A percentile compares a stretch with the other conserved stretches of the same genome.
phyloP scores from a whole-genome alignment of 176 grass and related monocot genomes.

The Leersia perrieri region DNA sequence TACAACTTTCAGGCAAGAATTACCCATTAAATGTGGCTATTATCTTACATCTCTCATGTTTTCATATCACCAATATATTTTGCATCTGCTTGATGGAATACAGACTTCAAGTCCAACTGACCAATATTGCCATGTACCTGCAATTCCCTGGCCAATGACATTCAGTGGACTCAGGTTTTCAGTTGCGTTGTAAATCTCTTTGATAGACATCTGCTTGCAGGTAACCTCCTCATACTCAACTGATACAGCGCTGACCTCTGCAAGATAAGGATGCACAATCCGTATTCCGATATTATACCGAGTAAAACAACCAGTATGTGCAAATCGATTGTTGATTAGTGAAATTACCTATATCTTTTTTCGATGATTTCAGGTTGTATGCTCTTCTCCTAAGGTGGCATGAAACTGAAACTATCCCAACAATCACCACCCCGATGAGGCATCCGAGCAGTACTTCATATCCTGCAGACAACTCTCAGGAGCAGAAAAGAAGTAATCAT shows the following conservation, averaged over 20 bases:
- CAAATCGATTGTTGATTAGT: conserved; percentile 4
- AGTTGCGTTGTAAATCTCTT: conserved; percentile 60
- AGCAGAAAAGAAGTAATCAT: conserved; percentile 8
- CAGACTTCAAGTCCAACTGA: not conserved
- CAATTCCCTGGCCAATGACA: conserved; percentile 63
- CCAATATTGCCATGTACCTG: conserved; percentile 35
- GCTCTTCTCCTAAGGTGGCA: conserved; percentile 37
- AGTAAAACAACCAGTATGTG: conserved; percentile 12
- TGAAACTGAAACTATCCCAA: conserved; percentile 19
- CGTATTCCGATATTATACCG: not conserved
- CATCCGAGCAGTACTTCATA: conserved; percentile 45
- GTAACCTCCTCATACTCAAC: conserved; percentile 44
- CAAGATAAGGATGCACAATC: conserved; percentile 15
- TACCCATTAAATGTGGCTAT: not conserved
- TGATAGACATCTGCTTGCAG: conserved; percentile 53
- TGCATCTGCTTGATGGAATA: not conserved
- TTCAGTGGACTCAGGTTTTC: conserved; percentile 46
- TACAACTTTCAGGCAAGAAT: not conserved
- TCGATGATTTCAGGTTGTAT: conserved; percentile 21
- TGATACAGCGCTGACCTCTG: conserved; percentile 38
- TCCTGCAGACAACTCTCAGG: conserved; percentile 31
- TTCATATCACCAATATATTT: conserved; percentile 2
- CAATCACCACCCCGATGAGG: conserved; percentile 23
- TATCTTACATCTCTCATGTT: not conserved
- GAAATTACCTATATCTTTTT: conserved; percentile 43